Evolutionary conservation across 768 basidiomycete species (phyloP).

Genomic region (Clathrus columnatus): DNA sequence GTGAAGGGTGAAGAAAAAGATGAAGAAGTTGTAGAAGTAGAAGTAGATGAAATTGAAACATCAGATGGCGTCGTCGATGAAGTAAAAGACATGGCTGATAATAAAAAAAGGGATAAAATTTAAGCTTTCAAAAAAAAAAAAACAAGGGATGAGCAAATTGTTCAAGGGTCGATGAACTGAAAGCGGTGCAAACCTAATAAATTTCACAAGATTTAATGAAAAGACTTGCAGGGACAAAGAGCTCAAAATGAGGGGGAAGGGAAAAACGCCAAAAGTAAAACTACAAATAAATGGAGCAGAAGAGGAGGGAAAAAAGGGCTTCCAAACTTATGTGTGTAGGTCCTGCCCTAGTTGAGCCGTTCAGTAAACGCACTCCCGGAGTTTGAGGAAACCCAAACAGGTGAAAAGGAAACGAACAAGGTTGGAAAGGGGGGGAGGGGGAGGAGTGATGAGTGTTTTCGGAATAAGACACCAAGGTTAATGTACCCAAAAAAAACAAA

Average conservation of each 20-base stretch:
- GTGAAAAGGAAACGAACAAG: not conserved
- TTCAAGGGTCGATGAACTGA: not conserved
- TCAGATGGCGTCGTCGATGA: not conserved
- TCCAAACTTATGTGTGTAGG: not conserved
- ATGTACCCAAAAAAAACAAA: not conserved
- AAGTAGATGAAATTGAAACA: not conserved
- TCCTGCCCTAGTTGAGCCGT: not conserved
- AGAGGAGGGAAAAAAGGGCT: not conserved
- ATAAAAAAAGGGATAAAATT: not conserved
- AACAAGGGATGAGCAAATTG: not conserved
- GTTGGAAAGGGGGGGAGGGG: not conserved
- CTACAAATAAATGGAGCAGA: not conserved
- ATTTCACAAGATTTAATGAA: not conserved
- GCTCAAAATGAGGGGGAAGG: not conserved
- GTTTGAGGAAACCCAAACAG: not conserved
- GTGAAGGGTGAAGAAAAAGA: not conserved
- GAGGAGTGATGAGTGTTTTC: not conserved
- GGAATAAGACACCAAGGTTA: not conserved
- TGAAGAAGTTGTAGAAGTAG: not conserved
- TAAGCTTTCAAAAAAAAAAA: not conserved
- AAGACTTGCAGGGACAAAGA: not conserved
- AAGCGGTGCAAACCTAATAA: not conserved
- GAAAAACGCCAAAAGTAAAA: not conserved
- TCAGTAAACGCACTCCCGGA: not conserved
- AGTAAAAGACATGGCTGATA: constrained; percentile 3